Base-by-base conservation (phyloP, 2,329 filamentous ascomycete species). In the Colletotrichum sp. region DNA sequence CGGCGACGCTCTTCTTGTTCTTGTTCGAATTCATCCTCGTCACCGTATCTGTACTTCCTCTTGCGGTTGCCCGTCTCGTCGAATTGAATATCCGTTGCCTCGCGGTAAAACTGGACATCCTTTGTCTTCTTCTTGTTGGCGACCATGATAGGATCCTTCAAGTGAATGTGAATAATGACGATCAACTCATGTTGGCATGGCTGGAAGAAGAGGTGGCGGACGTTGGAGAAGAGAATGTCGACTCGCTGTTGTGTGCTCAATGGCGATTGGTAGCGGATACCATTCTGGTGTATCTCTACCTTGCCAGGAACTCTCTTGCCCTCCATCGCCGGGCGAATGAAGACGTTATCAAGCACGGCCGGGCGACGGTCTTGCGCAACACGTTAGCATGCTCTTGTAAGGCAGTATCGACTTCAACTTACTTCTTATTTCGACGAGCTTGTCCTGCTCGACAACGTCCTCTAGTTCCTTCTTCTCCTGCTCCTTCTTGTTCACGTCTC, bases 401-500 rank as follows among this genome's bases (percentile, higher is more conserved):
- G 16, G 39, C 65, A 13, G 18, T 7, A 49, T 15, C 18, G 15
- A 28, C 4, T 13, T 55, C 8, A 18, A 88, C 93, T 88, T 88
- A 95, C 95, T 98, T 89, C 97, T 91, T 80, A 99, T 96, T 83
- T 98, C 96, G 79, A 98, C 89, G 69, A 99, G 92, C 88, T 99
- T 99, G 84, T 99, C 97, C 85, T 99, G 97, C 86, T 99, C 97
- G 7, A 99, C 96, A 26, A 99, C 97, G 85, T 99, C 97, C 84
- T 99, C 97, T 94, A 99, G 94, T 80, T 99, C 96, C 88, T 99
- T 99, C 92, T 99, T 98, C 86, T 98, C 96, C 81, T 98, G 96
- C 85, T 99, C 97, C 80, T 95, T 95, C 85, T 98, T 96, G 57
- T 95, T 92, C 7, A 95, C 93, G 80, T 96, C 95, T 83, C 97